phyloP scores from a whole-genome alignment of 495 filamentous ascomycete species.

The Podospora didyma region DNA sequence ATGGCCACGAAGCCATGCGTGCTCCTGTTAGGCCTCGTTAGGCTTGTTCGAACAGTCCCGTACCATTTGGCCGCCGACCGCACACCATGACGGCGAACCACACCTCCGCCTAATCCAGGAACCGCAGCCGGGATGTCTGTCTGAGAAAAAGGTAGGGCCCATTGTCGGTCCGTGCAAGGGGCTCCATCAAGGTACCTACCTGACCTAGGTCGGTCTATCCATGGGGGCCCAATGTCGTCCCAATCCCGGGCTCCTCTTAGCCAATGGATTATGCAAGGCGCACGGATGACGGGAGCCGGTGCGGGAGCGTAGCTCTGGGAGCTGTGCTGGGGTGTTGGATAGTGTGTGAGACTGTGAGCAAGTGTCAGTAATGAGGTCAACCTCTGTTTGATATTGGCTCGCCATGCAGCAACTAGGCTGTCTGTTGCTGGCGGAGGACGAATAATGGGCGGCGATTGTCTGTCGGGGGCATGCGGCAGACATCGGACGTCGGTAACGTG shows the following conservation, averaged over 20 bases:
- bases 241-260: slow-evolving; percentile 17
- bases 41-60: no score
- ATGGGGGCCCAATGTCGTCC: slow-evolving; percentile 15
- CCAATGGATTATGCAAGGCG: slow-evolving; percentile 22
- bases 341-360: no score
- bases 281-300: neutral
- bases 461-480: neutral
- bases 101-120: slow-evolving; percentile 13
- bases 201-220: neutral
- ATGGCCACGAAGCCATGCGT: neutral
- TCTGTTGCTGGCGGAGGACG: neutral
- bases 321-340: neutral
- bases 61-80: no score
- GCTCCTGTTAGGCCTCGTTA: neutral
- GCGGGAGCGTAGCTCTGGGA: neutral
- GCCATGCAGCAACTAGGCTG: neutral
- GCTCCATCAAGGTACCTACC: neutral
- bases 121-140: slow-evolving; percentile 10
- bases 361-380: neutral
- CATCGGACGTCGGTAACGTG: slow-evolving; percentile 12
- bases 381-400: neutral
- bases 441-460: neutral
- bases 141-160: neutral
- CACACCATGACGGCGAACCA: neutral
- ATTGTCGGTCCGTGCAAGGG: neutral